Evolutionary conservation across 2,329 filamentous ascomycete species (phyloP).

Genomic region (Pyrenophora tritici-repentis): DNA sequence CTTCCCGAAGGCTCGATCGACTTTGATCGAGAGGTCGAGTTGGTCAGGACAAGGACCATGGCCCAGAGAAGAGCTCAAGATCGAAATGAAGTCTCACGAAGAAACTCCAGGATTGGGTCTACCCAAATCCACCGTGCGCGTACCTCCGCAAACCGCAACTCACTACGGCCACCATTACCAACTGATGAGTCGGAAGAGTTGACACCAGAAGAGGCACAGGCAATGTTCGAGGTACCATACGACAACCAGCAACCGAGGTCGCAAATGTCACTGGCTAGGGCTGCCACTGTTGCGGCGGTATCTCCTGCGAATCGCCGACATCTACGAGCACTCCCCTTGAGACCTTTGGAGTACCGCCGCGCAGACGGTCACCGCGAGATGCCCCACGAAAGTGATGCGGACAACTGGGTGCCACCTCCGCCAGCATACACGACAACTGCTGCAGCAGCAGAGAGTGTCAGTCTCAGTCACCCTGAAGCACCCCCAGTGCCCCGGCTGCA

Average conservation of each 20-base stretch:
- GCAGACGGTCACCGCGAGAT: conserved; percentile 73
- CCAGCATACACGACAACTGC: conserved; percentile 74
- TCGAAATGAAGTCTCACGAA: conserved; percentile 24
- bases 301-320: conserved; percentile 73
- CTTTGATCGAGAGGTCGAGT: conserved; percentile 49
- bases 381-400: conserved; percentile 84
- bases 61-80: conserved; percentile 45
- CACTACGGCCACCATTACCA: conserved; percentile 22
- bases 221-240: conserved; percentile 48
- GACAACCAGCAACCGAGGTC: conserved; percentile 48
- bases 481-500: conserved; percentile 30
- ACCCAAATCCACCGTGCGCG: conserved; percentile 36
- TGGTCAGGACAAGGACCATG: conserved; percentile 46
- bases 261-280: conserved; percentile 46
- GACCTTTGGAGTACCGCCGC: conserved; percentile 65
- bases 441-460: conserved; percentile 46
- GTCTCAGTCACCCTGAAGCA: conserved; percentile 42
- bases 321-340: conserved; percentile 61
- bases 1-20: conserved; percentile 48
- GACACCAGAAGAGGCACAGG: conserved; percentile 43
- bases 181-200: conserved; percentile 41
- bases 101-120: conserved; percentile 34
- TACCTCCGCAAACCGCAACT: conserved; percentile 33
- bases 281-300: conserved; percentile 60
- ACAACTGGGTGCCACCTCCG: conserved; percentile 86